These are phyloP conservation scores for Didymella exigua DNA, from an alignment of 2,329 filamentous ascomycete species.

Conservation along the genomic window DNA sequence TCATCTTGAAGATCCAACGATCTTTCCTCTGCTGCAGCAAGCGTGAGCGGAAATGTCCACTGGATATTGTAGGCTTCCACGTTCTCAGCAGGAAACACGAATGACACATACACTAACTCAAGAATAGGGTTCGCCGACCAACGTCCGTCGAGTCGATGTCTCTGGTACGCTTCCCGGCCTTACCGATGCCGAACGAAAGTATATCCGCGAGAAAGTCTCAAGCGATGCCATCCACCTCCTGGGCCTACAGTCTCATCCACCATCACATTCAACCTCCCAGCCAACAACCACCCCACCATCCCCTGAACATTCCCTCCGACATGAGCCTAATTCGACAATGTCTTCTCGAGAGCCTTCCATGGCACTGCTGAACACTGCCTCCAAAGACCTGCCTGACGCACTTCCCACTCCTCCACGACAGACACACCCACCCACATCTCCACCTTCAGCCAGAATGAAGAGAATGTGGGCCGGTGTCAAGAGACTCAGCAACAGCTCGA, in stretches of 20 bases:
- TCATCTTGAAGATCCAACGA: conserved; percentile 27
- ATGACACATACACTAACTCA: background rate
- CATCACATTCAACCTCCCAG: conserved; percentile 21
- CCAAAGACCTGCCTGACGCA: conserved; percentile 27
- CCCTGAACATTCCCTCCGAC: conserved; percentile 16
- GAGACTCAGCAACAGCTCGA: conserved; percentile 19
- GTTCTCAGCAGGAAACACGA: no score
- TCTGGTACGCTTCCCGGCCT: conserved; percentile 36
- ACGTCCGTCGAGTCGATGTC: conserved; percentile 39
- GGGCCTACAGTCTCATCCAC: conserved; percentile 22
- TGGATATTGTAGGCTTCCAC: conserved; percentile 36
- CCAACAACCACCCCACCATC: conserved; percentile 21
- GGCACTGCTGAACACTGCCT: conserved; percentile 31
- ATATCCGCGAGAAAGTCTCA: conserved; percentile 41
- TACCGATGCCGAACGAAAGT: conserved; percentile 33
- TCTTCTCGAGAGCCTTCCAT: conserved; percentile 26
- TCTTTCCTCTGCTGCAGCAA: conserved; percentile 37
- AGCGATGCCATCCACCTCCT: conserved; percentile 35
- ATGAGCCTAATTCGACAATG: conserved; percentile 13
- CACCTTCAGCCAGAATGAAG: conserved; percentile 33
- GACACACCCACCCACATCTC: conserved; percentile 23
- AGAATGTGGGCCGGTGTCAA: conserved; percentile 30
- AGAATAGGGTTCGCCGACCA: conserved; percentile 35
- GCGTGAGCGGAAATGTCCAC: conserved; percentile 24
- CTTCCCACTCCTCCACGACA: conserved; percentile 30